Percentiles rank a stretch among this genome's conserved stretches.
phyloP scores from a whole-genome alignment of 2,329 filamentous ascomycete species.

The Teratosphaeria nubilosa region DNA sequence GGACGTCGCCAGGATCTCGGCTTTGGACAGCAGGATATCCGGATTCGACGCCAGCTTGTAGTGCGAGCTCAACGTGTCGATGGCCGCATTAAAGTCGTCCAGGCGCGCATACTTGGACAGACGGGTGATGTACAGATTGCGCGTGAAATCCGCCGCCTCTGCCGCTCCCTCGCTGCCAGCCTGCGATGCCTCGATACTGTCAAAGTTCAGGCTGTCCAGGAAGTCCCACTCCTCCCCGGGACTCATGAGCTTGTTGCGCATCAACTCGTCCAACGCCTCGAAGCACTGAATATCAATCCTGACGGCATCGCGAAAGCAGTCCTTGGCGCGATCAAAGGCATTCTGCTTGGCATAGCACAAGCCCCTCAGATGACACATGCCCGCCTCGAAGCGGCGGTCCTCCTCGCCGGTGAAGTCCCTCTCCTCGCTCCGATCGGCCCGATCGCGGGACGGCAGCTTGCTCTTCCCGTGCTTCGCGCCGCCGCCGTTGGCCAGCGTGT shows the following conservation, averaged over 20 bases:
- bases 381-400: conserved; percentile 80
- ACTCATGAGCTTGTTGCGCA: conserved; percentile 87
- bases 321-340: conserved; percentile 90
- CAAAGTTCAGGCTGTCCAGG: conserved; percentile 80
- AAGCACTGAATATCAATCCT: conserved; percentile 97
- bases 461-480: conserved; percentile 32
- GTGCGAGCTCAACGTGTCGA: conserved; percentile 84
- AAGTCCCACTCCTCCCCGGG: conserved; percentile 87
- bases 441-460: conserved; percentile 34
- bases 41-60: conserved; percentile 81
- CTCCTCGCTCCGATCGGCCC: conserved; percentile 50
- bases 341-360: conserved; percentile 96
- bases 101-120: conserved; percentile 93
- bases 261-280: conserved; percentile 94
- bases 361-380: conserved; percentile 92
- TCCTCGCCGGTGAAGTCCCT: conserved; percentile 58
- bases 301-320: conserved; percentile 96
- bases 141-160: conserved; percentile 86
- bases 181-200: conserved; percentile 48
- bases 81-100: conserved; percentile 68
- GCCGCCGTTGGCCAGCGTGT: conserved; percentile 44
- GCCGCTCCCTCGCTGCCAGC: conserved; percentile 48
- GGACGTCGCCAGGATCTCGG: conserved; percentile 87
- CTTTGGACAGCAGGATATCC: conserved; percentile 80
- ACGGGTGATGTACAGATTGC: conserved; percentile 90